These are phyloP conservation scores for Medicago lupulina DNA, from an alignment of 306 rosid genomes.

Conservation along the genomic window DNA sequence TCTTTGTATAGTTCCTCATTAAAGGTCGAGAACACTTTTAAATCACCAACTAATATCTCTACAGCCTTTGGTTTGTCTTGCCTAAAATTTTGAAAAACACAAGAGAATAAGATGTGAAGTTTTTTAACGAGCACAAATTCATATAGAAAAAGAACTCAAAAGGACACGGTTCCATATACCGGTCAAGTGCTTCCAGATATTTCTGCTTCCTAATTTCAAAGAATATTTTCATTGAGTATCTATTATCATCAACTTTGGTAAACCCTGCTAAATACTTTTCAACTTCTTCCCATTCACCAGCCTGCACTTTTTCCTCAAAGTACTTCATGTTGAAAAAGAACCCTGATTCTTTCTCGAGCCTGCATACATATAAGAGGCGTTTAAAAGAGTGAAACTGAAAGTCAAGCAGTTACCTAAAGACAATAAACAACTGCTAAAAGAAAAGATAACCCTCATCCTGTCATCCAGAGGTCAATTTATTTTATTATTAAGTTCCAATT, in stretches of 20 bases:
- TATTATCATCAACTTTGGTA: slow-evolving; percentile 87
- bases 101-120: slow-evolving; percentile 26
- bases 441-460: not conserved
- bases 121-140: slow-evolving; percentile 17
- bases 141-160: slow-evolving; percentile 12
- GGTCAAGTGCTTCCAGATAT: slow-evolving; percentile 91
- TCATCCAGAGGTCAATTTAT: not conserved
- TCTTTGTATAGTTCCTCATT: slow-evolving; percentile 85
- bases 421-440: not conserved
- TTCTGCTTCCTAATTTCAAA: slow-evolving; percentile 92
- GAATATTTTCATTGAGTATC: slow-evolving; percentile 89
- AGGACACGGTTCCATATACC: slow-evolving; percentile 50
- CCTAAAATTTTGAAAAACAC: slow-evolving; percentile 48
- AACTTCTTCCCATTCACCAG: slow-evolving; percentile 94
- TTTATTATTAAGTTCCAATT: not conserved
- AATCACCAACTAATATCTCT: slow-evolving; percentile 77
- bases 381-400: slow-evolving; percentile 21
- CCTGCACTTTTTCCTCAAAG: slow-evolving; percentile 89
- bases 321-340: slow-evolving; percentile 87
- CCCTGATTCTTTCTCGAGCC: slow-evolving; percentile 94
- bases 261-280: slow-evolving; percentile 84
- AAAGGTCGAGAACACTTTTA: slow-evolving; percentile 78
- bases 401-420: slow-evolving; percentile 17
- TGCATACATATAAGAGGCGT: slow-evolving; percentile 35
- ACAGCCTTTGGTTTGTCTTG: slow-evolving; percentile 77